Percentiles rank a stretch among this genome's conserved stretches.
Conservation (phyloP, 768 basidiomycete species). For the Mycena alexandri region DNA sequence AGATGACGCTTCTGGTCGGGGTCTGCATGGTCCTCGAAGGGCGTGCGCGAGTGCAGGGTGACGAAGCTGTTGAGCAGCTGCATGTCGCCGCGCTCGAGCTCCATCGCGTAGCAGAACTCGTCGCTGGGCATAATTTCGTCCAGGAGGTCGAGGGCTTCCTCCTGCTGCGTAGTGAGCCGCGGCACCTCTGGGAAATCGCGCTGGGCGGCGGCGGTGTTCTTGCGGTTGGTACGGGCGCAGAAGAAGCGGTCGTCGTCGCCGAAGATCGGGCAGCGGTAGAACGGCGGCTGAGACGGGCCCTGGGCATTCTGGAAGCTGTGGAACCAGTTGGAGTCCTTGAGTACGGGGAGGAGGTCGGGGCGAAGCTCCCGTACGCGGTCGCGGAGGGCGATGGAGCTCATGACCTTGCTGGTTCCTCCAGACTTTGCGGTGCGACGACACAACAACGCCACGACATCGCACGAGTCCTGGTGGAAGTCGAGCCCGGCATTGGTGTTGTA, state of each 20-base stretch:
- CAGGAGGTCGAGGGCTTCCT: constrained; percentile 17
- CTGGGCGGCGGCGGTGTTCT: constrained; percentile 20
- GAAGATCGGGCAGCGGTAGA: constrained; percentile 25
- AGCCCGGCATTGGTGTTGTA: constrained; percentile 23
- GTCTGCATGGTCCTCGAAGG: constrained; percentile 18
- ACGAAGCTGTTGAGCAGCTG: constrained; percentile 27
- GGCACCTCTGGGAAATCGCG: constrained; percentile 24
- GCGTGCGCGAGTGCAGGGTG: constrained; percentile 27
- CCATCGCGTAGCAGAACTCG: constrained; percentile 21
- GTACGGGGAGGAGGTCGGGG: constrained; percentile 17
- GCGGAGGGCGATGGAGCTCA: constrained; percentile 22
- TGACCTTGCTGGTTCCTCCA: constrained; percentile 24
- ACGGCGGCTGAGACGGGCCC: constrained; percentile 14
- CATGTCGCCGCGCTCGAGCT: constrained; percentile 26
- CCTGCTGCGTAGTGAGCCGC: constrained; percentile 11
- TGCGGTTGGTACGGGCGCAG: constrained; percentile 20
- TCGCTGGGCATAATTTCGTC: constrained; percentile 17
- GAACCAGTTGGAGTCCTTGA: constrained; percentile 18
- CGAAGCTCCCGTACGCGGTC: constrained; percentile 13
- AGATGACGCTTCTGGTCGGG: constrained; percentile 17
- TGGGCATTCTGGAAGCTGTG: constrained; percentile 25
- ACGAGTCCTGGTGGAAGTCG: constrained; percentile 22
- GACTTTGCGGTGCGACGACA: constrained; percentile 20
- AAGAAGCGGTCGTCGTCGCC: constrained; percentile 2
- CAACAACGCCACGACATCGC: constrained; percentile 26